Conservation (phyloP, 768 basidiomycete species). For the Termitomyces heimii region DNA sequence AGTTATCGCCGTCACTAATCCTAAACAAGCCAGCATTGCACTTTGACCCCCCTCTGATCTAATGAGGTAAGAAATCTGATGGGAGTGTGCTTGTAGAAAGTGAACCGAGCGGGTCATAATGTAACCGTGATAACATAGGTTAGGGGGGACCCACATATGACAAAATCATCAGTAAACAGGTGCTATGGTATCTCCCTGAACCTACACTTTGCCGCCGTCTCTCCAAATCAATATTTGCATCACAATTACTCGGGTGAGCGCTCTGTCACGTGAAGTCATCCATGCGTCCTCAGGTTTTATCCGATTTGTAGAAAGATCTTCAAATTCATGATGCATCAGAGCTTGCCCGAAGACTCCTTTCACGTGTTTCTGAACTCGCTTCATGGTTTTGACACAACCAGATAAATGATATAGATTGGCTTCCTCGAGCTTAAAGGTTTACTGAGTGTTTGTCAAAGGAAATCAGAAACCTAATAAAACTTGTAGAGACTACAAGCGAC, state of each 20-base stretch:
- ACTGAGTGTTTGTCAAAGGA: not conserved
- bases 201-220: not conserved
- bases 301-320: not conserved
- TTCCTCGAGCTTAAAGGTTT: not conserved
- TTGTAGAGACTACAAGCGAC: not conserved
- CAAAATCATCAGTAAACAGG: not conserved
- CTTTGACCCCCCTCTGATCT: not conserved
- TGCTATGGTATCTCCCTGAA: not conserved
- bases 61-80: not conserved
- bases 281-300: not conserved
- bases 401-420: not conserved
- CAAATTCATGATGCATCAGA: not conserved
- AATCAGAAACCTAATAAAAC: not conserved
- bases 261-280: not conserved
- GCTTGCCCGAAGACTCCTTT: not conserved
- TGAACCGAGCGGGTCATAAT: not conserved
- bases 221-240: not conserved
- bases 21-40: not conserved
- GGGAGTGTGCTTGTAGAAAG: not conserved
- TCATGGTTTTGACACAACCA: not conserved
- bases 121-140: not conserved
- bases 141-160: not conserved
- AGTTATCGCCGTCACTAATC: not conserved
- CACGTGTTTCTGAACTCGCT: not conserved
- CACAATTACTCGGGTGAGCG: not conserved